A percentile compares a stretch with the other conserved stretches of the same genome.
Evolutionary conservation across 2,329 filamentous ascomycete genomes (phyloP).

Genomic region (Fusarium chaquense): DNA sequence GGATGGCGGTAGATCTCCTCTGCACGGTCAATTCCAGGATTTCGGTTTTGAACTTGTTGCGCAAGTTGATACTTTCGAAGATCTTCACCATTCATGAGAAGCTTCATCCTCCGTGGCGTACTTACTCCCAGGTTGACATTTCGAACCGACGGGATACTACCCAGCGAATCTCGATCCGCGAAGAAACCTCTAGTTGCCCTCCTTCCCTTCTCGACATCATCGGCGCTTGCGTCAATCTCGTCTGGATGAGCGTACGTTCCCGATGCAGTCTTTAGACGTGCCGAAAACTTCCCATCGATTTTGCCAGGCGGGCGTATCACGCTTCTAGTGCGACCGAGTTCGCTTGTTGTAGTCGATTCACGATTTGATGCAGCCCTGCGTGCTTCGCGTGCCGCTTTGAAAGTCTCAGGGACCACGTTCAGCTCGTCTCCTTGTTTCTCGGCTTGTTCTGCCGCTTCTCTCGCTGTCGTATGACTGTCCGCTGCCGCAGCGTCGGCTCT

Average conservation of each 20-base stretch:
- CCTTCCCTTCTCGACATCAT: constrained; percentile 49
- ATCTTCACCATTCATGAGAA: constrained; percentile 83
- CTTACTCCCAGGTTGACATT: constrained; percentile 72
- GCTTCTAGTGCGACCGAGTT: constrained; percentile 63
- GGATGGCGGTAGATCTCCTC: background rate
- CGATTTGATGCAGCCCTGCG: constrained; percentile 51
- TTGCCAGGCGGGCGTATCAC: constrained; percentile 78
- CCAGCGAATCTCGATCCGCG: constrained; percentile 68
- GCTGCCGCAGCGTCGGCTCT: constrained; percentile 88
- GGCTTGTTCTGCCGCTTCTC: constrained; percentile 86
- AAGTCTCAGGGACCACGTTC: constrained; percentile 89
- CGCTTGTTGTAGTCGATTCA: constrained; percentile 47
- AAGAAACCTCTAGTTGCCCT: background rate
- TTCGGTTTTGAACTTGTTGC: constrained; percentile 48
- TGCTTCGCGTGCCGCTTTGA: constrained; percentile 71
- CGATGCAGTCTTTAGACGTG: constrained; percentile 73
- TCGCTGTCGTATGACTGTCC: constrained; percentile 78
- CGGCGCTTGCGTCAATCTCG: constrained; percentile 58
- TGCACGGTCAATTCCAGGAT: background rate
- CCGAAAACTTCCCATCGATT: constrained; percentile 83
- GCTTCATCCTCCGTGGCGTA: constrained; percentile 76
- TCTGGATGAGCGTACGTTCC: constrained; percentile 78
- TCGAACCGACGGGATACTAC: constrained; percentile 71
- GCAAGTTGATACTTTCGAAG: constrained; percentile 78
- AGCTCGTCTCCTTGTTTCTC: constrained; percentile 85